Evolutionary conservation across 2,329 filamentous ascomycete species (phyloP).

Genomic region (Helotiales sp.): DNA sequence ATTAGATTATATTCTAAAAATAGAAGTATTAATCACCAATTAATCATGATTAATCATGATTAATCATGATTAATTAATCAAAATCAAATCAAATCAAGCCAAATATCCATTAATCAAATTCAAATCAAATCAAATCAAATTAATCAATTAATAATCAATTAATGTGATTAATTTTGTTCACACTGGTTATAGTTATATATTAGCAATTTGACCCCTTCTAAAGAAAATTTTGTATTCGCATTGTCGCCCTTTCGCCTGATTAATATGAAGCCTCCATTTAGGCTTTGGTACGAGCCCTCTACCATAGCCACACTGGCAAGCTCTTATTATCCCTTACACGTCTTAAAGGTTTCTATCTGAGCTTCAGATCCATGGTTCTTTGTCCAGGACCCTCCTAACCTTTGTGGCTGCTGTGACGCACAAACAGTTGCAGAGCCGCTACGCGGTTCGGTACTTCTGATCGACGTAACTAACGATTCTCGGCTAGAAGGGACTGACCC

Average conservation of each 20-base stretch:
- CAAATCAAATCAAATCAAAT: too few species aligned
- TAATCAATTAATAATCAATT: too few species aligned
- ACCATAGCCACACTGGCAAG: too few species aligned
- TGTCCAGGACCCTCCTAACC: slow-evolving; percentile 3
- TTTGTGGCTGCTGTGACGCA: slow-evolving; percentile 19
- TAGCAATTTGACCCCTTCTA: background rate
- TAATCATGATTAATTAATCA: too few species aligned
- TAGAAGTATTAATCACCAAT: too few species aligned
- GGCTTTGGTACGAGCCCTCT: too few species aligned
- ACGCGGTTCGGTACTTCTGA: slow-evolving; percentile 21
- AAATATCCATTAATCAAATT: too few species aligned
- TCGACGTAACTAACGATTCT: slow-evolving; percentile 13
- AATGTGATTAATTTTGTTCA: too few species aligned
- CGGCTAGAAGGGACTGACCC: slow-evolving; percentile 11
- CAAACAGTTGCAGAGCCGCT: slow-evolving; percentile 11
- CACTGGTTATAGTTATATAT: background rate
- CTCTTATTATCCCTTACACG: background rate
- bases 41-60: too few species aligned
- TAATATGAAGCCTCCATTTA: too few species aligned
- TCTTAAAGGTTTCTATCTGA: background rate
- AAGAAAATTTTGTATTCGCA: background rate
- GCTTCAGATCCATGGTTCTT: slow-evolving; percentile 4
- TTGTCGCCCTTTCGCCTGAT: background rate
- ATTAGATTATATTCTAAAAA: too few species aligned
- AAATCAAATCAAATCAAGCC: too few species aligned